These are phyloP conservation scores for Dinochytrium kinnereticum DNA, from an alignment of 371 early-diverging fungal genomes.

Conservation along the genomic window DNA sequence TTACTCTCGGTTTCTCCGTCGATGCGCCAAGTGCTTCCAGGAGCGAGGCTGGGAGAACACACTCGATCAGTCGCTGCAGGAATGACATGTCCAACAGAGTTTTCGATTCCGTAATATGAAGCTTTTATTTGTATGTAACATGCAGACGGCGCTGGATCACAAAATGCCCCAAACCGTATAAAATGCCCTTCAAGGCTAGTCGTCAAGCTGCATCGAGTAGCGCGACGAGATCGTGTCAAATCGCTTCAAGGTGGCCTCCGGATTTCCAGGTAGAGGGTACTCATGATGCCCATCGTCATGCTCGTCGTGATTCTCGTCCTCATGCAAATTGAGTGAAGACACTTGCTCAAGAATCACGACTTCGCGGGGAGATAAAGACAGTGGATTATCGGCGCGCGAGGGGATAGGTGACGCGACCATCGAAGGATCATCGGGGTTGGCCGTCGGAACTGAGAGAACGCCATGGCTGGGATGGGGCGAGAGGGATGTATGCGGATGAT, in stretches of 20 bases:
- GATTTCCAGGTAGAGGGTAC: not conserved
- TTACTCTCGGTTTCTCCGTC: no score
- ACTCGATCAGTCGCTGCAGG: no score
- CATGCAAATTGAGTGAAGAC: not conserved
- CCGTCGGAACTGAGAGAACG: not conserved
- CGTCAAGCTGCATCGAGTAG: constrained; percentile 6
- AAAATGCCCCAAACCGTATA: no score
- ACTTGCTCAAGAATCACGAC: not conserved
- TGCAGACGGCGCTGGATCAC: no score
- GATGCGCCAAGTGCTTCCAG: no score
- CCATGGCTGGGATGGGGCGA: not conserved
- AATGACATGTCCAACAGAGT: no score
- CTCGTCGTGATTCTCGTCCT: not conserved
- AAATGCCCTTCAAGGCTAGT: not conserved
- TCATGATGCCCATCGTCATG: not conserved
- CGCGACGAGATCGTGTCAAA: constrained; percentile 7
- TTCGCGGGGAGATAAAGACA: not conserved
- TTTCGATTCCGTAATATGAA: no score
- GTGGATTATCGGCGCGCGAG: not conserved
- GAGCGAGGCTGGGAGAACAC: no score
- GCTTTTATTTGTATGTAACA: no score
- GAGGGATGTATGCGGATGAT: not conserved
- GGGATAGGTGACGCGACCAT: not conserved
- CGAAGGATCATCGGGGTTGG: not conserved
- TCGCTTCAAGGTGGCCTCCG: not conserved